These are phyloP conservation scores for Hypoxylon crocopeplum DNA, from an alignment of 495 filamentous ascomycete species.

Conservation along the genomic window DNA sequence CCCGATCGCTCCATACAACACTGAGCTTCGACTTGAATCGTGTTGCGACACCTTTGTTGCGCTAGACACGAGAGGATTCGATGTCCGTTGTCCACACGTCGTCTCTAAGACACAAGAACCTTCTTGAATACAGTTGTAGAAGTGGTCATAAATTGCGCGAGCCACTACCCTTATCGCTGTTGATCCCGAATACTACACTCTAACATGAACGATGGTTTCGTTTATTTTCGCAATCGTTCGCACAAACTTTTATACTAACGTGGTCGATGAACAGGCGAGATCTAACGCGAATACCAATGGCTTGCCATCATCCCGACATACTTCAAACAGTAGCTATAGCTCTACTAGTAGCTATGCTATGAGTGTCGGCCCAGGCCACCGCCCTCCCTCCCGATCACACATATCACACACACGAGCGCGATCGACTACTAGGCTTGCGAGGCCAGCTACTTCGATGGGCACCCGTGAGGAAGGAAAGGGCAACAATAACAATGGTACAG, in stretches of 20 bases:
- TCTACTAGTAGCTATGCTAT: slow-evolving; percentile 57
- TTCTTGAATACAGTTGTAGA: no score
- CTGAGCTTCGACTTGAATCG: not conserved
- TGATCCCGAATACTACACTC: no score
- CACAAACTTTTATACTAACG: slow-evolving; percentile 6
- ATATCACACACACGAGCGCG: slow-evolving; percentile 56
- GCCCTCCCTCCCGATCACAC: slow-evolving; percentile 52
- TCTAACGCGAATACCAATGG: slow-evolving; percentile 27
- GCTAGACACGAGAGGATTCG: no score
- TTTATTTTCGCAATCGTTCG: no score
- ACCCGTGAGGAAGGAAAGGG: slow-evolving; percentile 44
- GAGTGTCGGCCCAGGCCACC: slow-evolving; percentile 61
- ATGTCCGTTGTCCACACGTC: not conserved
- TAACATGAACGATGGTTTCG: no score
- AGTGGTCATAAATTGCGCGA: no score
- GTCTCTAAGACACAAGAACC: slow-evolving; percentile 6
- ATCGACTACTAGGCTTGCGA: slow-evolving; percentile 50
- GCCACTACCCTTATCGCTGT: no score
- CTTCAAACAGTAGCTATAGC: slow-evolving; percentile 55
- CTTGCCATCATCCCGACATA: slow-evolving; percentile 53
- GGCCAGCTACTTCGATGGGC: slow-evolving; percentile 69
- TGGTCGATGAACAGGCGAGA: slow-evolving; percentile 19
- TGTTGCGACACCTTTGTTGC: not conserved
- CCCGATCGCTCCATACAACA: no score
- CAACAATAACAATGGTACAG: slow-evolving; percentile 72